A percentile compares a stretch with the other conserved stretches of the same genome.
Evolutionary conservation across 2,329 filamentous ascomycete genomes (phyloP).

Genomic region (Clarireedia monteithiana): DNA sequence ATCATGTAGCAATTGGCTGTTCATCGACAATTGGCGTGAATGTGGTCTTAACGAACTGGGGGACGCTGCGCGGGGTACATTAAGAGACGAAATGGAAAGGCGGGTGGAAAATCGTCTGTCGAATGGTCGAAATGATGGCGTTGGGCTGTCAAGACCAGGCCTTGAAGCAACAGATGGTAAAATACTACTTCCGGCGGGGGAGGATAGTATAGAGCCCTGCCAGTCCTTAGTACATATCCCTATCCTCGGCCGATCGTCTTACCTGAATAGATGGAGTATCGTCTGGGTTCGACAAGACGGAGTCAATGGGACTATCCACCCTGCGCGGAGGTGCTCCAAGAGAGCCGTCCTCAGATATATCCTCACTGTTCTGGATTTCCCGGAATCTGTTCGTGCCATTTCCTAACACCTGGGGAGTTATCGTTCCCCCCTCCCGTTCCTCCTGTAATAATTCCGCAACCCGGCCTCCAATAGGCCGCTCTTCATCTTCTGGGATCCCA

Average conservation of each 20-base stretch:
- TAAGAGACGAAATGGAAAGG: constrained; percentile 50
- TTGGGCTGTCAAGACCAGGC: constrained; percentile 58
- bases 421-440: constrained; percentile 19
- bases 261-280: constrained; percentile 81
- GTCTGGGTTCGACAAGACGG: constrained; percentile 66
- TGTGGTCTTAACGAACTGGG: constrained; percentile 63
- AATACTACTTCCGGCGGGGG: constrained; percentile 68
- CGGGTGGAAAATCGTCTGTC: constrained; percentile 91
- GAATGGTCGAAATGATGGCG: constrained; percentile 83
- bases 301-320: constrained; percentile 60
- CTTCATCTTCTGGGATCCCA: constrained; percentile 14
- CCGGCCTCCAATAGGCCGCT: constrained; percentile 29
- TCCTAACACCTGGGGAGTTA: constrained; percentile 24
- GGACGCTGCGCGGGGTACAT: constrained; percentile 62
- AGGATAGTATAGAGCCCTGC: constrained; percentile 54
- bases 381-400: constrained; percentile 31
- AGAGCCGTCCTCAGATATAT: constrained; percentile 45
- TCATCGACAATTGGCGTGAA: constrained; percentile 73
- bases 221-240: constrained; percentile 9
- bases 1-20: constrained; percentile 58
- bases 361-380: constrained; percentile 32
- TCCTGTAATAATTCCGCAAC: constrained; percentile 25
- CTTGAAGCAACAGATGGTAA: constrained; percentile 62
- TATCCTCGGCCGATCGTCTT: constrained; percentile 22
- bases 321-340: constrained; percentile 45